Percentiles rank a stretch among this genome's conserved stretches.
Evolutionary conservation across 2,329 filamentous ascomycete species (phyloP).

Genomic region (Nothophaeocryptopus gaeumannii): DNA sequence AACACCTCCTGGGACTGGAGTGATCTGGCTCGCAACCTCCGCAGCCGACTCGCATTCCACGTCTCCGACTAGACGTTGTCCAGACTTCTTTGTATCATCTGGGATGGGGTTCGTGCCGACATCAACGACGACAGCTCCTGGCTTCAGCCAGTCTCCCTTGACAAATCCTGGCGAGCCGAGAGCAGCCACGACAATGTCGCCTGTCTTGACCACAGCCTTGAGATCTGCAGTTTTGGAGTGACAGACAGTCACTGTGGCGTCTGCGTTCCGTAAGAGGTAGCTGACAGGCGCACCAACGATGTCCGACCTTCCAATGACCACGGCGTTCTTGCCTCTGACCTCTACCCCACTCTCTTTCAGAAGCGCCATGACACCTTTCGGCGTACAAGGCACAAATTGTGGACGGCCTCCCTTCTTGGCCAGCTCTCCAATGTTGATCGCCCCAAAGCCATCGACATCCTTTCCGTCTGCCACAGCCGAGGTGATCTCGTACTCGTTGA

Average conservation of each 20-base stretch:
- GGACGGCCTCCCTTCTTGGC: constrained; percentile 91
- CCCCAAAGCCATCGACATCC: constrained; percentile 96
- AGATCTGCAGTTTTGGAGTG: constrained; percentile 82
- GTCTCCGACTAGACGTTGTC: constrained; percentile 87
- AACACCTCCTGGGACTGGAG: constrained; percentile 92
- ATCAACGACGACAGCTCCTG: constrained; percentile 92
- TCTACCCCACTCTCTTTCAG: constrained; percentile 80
- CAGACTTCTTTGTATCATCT: constrained; percentile 86
- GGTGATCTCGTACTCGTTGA: constrained; percentile 87
- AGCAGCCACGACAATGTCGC: constrained; percentile 87
- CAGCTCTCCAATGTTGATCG: constrained; percentile 90
- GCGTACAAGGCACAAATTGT: constrained; percentile 90
- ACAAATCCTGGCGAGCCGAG: constrained; percentile 86
- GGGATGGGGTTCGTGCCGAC: constrained; percentile 96
- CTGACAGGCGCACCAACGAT: constrained; percentile 97
- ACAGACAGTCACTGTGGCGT: constrained; percentile 94
- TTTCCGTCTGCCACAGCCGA: constrained; percentile 90
- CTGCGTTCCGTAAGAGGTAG: constrained; percentile 89
- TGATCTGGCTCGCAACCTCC: constrained; percentile 87
- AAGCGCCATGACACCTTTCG: constrained; percentile 94
- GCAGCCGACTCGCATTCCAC: constrained; percentile 85
- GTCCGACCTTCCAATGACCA: constrained; percentile 91
- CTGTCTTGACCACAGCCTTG: constrained; percentile 70
- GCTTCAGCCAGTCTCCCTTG: constrained; percentile 93
- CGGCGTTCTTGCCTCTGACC: constrained; percentile 83